These are phyloP conservation scores for Hypoxylon sp. DNA, from an alignment of 2,329 filamentous ascomycete species.

Conservation along the genomic window DNA sequence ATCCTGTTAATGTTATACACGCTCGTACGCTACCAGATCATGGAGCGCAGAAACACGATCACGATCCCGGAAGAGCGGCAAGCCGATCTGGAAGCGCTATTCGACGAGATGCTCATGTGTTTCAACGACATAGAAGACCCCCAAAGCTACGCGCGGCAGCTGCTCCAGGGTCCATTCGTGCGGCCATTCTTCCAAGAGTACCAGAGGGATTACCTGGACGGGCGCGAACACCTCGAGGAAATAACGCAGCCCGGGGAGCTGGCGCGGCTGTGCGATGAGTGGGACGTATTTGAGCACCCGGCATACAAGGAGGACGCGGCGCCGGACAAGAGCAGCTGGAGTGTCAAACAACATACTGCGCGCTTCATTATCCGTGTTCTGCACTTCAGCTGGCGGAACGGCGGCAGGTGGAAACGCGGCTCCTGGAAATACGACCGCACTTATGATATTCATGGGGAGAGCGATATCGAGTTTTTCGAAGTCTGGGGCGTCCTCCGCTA, in stretches of 20 bases:
- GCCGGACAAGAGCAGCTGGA: slow-evolving; percentile 37
- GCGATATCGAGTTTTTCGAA: slow-evolving; percentile 41
- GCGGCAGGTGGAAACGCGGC: slow-evolving; percentile 40
- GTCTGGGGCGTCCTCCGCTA: slow-evolving; percentile 43
- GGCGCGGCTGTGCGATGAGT: slow-evolving; percentile 24
- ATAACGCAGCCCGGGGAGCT: slow-evolving; percentile 30
- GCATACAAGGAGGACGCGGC: slow-evolving; percentile 19
- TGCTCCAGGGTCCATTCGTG: slow-evolving; percentile 38
- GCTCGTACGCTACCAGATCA: too few species aligned
- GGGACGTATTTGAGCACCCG: slow-evolving; percentile 33
- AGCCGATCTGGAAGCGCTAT: slow-evolving; percentile 31
- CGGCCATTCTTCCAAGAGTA: slow-evolving; percentile 44
- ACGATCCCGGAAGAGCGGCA: slow-evolving; percentile 33
- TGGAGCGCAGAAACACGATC: too few species aligned
- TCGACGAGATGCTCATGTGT: slow-evolving; percentile 35
- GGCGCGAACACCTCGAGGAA: slow-evolving; percentile 40
- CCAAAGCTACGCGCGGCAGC: slow-evolving; percentile 24
- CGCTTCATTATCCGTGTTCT: slow-evolving; percentile 42
- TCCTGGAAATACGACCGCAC: slow-evolving; percentile 37
- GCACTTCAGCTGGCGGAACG: slow-evolving; percentile 39
- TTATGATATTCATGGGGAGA: slow-evolving; percentile 34
- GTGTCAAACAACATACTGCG: slow-evolving; percentile 40
- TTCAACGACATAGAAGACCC: slow-evolving; percentile 39
- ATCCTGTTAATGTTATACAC: too few species aligned
- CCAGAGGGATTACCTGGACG: slow-evolving; percentile 41